phyloP scores from a whole-genome alignment of 2,329 filamentous ascomycete genomes.

The Dothidotthia symphoricarpi region DNA sequence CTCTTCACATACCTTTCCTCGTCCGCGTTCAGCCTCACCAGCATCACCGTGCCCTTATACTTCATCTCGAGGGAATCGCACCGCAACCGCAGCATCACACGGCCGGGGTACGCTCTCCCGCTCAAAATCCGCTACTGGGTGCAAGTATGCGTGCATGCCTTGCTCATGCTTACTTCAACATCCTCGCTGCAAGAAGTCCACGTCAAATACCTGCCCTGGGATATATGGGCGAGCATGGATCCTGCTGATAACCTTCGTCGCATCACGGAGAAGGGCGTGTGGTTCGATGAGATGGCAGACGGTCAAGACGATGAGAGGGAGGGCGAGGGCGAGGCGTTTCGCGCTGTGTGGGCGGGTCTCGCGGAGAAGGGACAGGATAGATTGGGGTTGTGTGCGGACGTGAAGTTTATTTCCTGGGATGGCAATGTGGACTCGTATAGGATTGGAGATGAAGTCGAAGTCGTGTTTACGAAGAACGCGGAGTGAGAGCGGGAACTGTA shows the following conservation, averaged over 20 bases:
- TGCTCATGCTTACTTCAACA: slow-evolving; percentile 20
- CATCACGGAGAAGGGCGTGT: slow-evolving; percentile 29
- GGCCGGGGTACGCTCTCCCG: slow-evolving; percentile 26
- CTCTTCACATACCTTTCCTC: slow-evolving; percentile 35
- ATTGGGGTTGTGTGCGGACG: slow-evolving; percentile 14
- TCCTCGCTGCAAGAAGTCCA: slow-evolving; percentile 20
- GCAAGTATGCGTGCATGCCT: slow-evolving; percentile 29
- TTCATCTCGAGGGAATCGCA: slow-evolving; percentile 31
- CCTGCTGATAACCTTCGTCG: slow-evolving; percentile 29
- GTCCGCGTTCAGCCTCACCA: slow-evolving; percentile 24
- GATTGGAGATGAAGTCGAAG: slow-evolving; percentile 37
- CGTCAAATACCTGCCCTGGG: slow-evolving; percentile 34
- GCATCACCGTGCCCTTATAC: slow-evolving; percentile 34
- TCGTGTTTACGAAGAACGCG: slow-evolving; percentile 25
- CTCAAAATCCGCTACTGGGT: slow-evolving; percentile 38
- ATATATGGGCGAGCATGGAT: slow-evolving; percentile 39
- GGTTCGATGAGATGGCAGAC: slow-evolving; percentile 22
- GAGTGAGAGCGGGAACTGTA: too few relatives aligned
- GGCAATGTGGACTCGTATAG: slow-evolving; percentile 29
- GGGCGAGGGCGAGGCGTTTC: slow-evolving; percentile 34
- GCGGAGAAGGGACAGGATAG: slow-evolving; percentile 10
- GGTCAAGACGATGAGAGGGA: slow-evolving; percentile 20
- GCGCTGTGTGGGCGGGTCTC: slow-evolving; percentile 26
- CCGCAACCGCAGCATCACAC: slow-evolving; percentile 19
- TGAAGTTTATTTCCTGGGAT: slow-evolving; percentile 32